Evolutionary conservation across 2,329 filamentous ascomycete genomes (phyloP).

Genomic region (Rugonectria rugulosa): DNA sequence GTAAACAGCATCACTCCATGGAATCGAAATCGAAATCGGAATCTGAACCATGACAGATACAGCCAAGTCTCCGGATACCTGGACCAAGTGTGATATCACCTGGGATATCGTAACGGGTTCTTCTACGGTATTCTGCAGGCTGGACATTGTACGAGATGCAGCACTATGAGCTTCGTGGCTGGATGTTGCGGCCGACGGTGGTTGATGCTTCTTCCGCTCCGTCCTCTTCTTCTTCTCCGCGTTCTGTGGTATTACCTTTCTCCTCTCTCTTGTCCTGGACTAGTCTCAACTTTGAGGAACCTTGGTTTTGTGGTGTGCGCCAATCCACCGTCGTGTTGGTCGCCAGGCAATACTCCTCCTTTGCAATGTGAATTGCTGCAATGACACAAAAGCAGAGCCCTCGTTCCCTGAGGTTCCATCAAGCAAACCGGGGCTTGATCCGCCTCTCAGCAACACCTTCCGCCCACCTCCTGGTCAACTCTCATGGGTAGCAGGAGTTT

Average conservation of each 20-base stretch:
- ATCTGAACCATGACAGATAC: no score
- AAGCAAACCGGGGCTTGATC: background rate
- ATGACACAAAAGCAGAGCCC: background rate
- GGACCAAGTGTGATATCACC: no score
- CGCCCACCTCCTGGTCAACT: background rate
- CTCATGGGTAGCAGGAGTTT: no score
- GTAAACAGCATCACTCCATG: background rate
- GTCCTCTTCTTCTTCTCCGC: conserved; percentile 11
- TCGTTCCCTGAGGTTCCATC: conserved; percentile 3
- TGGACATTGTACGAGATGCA: no score
- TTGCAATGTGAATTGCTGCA: background rate
- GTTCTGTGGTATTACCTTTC: conserved; percentile 13
- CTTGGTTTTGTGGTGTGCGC: background rate
- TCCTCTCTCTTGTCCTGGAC: conserved; percentile 14
- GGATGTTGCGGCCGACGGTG: background rate
- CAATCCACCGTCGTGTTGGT: conserved; percentile 2
- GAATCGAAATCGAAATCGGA: background rate
- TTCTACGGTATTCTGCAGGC: no score
- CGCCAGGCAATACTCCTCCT: background rate
- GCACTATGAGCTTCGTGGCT: no score
- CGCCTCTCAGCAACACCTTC: background rate
- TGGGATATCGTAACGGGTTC: no score
- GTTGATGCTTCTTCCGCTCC: conserved; percentile 16
- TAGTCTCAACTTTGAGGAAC: conserved; percentile 25
- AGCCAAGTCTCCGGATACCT: no score